Evolutionary conservation across 805 yeast genomes (phyloP).

Genomic region (Wickerhamomyces alni): DNA sequence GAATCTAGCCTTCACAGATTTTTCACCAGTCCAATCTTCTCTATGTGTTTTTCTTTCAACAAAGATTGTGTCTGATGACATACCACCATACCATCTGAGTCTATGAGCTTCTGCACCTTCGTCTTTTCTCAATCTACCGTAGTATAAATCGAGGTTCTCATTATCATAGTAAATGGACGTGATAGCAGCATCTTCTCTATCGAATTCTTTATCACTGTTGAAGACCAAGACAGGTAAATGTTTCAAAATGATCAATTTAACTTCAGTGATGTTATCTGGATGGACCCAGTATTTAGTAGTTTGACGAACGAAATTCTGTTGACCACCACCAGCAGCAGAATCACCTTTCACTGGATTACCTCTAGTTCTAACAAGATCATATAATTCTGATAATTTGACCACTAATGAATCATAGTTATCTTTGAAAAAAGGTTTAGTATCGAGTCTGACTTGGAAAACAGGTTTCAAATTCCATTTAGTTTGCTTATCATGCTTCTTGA

Average conservation of each 20-base stretch:
- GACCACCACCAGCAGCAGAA: constrained; percentile 95
- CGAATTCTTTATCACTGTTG: constrained; percentile 94
- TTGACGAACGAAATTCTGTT: constrained; percentile 97
- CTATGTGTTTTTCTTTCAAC: constrained; percentile 97
- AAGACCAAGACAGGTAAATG: constrained; percentile 96
- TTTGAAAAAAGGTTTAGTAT: constrained; percentile 92
- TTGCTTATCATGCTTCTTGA: constrained; percentile 93
- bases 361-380: constrained; percentile 90
- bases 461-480: constrained; percentile 81
- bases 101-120: constrained; percentile 99
- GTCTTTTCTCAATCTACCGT: constrained; percentile 90
- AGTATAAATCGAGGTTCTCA: constrained; percentile 80
- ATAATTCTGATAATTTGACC: constrained; percentile 81
- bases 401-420: constrained; percentile 88
- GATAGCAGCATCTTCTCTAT: constrained; percentile 90
- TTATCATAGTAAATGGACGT: constrained; percentile 96
- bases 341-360: constrained; percentile 96
- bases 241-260: constrained; percentile 85
- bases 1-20: constrained; percentile 97
- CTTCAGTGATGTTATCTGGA: constrained; percentile 95
- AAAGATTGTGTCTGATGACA: constrained; percentile 86
- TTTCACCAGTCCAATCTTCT: constrained; percentile 99
- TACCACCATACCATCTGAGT: constrained; percentile 98
- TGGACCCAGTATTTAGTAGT: constrained; percentile 99
- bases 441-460: constrained; percentile 86